Conservation (phyloP, 352 stramenopile species). For the Thalassiosira hispida region DNA sequence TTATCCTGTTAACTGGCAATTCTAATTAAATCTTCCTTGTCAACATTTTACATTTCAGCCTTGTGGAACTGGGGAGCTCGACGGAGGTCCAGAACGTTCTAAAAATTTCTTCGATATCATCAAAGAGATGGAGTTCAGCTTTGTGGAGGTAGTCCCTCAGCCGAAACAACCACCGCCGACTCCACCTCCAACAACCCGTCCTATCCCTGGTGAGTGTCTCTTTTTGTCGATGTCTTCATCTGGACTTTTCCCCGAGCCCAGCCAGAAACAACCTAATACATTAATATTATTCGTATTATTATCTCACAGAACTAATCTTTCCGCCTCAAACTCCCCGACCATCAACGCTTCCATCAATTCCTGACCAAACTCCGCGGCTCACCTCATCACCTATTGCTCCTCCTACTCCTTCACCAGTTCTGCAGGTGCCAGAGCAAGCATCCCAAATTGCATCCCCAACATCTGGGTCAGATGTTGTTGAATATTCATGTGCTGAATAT, state of each 20-base stretch:
- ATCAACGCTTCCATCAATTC: constrained; percentile 3
- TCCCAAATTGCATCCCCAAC: not conserved
- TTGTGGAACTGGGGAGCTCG: constrained; percentile 53
- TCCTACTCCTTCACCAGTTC: not conserved
- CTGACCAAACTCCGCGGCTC: not conserved
- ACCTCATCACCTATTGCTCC: not conserved
- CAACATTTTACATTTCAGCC: constrained; percentile 19
- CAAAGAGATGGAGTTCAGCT: constrained; percentile 45
- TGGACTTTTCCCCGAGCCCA: not conserved
- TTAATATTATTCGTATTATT: not conserved
- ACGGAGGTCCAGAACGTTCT: constrained; percentile 51
- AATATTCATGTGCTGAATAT: constrained; percentile 12
- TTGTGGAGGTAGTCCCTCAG: constrained; percentile 25
- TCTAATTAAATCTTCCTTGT: not conserved
- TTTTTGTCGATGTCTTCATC: not conserved
- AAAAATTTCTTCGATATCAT: constrained; percentile 54
- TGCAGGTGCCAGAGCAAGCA: not conserved
- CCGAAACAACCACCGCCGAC: no score
- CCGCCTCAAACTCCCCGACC: constrained; percentile 1
- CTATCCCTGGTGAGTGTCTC: not conserved
- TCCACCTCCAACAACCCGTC: not conserved
- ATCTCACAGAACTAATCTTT: not conserved
- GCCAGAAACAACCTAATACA: constrained; percentile 3
- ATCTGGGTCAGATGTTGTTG: not conserved
- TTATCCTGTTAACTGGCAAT: constrained; percentile 3